Base-by-base conservation (phyloP, 2,329 filamentous ascomycete genomes). In the Trichoderma polysporum region DNA sequence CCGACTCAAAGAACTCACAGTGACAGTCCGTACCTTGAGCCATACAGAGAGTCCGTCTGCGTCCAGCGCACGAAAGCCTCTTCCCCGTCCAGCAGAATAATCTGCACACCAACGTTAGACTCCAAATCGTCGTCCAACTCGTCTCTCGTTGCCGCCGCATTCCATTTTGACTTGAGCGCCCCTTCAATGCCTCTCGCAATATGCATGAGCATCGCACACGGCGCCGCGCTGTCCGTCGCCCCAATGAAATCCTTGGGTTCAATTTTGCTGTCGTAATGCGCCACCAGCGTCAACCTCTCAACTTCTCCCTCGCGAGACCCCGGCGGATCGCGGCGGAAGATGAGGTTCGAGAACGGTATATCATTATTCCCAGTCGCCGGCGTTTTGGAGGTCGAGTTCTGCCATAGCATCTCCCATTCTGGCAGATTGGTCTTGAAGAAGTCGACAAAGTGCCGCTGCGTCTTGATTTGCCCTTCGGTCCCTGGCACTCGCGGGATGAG, bases 181-280 rank as follows among this genome's bases (percentile, higher is more conserved):
- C 81, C 84, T 74, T 98, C 94, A 53, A 99, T 87, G 70, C 88
- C 91, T 71, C 90, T 85, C 69, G 94, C 92, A 13, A 90, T 88
- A 76, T 97, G 92, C 87, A 99, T 86, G 67, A 99, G 84, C 85
- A 98, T 93, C 0, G 95, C 95, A 78, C 94, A 98, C 10, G 95
- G 94, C 19, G 92, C 95, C 1, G 95, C 95, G 73, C 93, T 97
- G 76, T 99, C 95, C 15, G 88, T 96, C 0, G 94, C 95, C 0
- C 95, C 95, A 67, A 99, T 91, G 76, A 99, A 99, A 0, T 93
- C 94, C 68, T 89, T 81, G 0, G 94, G 94, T 29, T 83, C 83
- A 67, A 91, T 84, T 79, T 97, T 91, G 76, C 89, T 94, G 74
- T 99, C 95, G 77, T 97, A 98, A 76, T 99, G 95, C 47, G 95